Evolutionary conservation across 1,139 yeast species (phyloP), one percentile per base, ranked within the genome.

Genomic region (Arxiozyma slooffiae): DNA sequence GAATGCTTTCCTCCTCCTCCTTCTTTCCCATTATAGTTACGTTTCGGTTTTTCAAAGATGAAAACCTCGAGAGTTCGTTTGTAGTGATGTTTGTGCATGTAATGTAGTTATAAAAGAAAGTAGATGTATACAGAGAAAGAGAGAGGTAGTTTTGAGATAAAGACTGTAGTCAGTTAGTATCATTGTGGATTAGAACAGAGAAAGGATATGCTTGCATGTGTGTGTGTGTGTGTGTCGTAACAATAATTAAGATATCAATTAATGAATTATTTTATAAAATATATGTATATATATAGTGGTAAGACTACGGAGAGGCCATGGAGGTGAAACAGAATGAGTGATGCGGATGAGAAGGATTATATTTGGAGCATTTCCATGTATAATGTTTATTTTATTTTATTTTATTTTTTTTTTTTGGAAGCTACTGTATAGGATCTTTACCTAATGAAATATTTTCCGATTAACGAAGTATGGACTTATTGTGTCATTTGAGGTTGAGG

Each of bases 401-500:
- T 1, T 6, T 30, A 14, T 9, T 14, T 26, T 14, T 16, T 11
- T 30, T 8, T 4, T 30, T 30, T 30, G n/a, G n/a, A n/a, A n/a
- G n/a, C n/a, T n/a, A n/a, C n/a, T n/a, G n/a, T n/a, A n/a, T 30
- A 30, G 36, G 11, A 30, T 7, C 14, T 30, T 30, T 11, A n/a
- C 7, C 14, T 14, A 11, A 30, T 11, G 6, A 11, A 30, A 30
- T 14, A 14, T 14, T 30, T 30, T 11, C 4, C 7, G 14, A 30
- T 30, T 30, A 30, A 30, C n/a, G 11, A 7, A 23, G 26, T 23
- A 7, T 6, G 26, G 26, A 41, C 23, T 42, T 30, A 42, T 34
- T 42, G 45, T 34, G 45, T 34, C 45, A 42, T 42, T 21, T 42
- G 45, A 20, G 34, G 39, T 20, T 42, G 45, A 42, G 45, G 26